Percentiles rank a stretch among this genome's conserved stretches.
phyloP scores from a whole-genome alignment of 805 yeast species.

The Wickerhamomyces rabaulensis region DNA sequence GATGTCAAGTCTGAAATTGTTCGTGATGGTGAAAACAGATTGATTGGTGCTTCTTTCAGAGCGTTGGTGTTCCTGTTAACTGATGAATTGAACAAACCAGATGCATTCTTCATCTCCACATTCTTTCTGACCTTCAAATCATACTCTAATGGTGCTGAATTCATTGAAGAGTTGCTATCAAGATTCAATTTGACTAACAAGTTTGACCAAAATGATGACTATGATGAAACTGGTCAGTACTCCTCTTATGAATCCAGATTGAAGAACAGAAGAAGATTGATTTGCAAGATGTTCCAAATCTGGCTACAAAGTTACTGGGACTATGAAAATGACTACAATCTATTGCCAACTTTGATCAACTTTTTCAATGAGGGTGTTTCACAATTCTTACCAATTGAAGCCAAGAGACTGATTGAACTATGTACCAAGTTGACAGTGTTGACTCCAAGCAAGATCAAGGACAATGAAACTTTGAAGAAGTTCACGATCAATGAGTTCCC shows the following conservation, averaged over 20 bases:
- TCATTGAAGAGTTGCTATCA: constrained; percentile 61
- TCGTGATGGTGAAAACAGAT: constrained; percentile 43
- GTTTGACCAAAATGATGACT: constrained; percentile 26
- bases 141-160: constrained; percentile 60
- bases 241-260: constrained; percentile 34
- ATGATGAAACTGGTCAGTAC: constrained; percentile 30
- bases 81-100: constrained; percentile 58
- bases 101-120: constrained; percentile 62
- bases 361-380: constrained; percentile 76
- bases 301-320: constrained; percentile 95
- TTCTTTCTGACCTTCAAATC: constrained; percentile 74
- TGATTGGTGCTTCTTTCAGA: constrained; percentile 68
- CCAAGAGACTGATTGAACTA: constrained; percentile 53
- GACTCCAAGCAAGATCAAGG: constrained; percentile 42
- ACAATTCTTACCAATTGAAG: constrained; percentile 56
- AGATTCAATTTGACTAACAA: constrained; percentile 53
- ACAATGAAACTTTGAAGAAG: constrained; percentile 2
- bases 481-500: background rate
- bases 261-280: constrained; percentile 57
- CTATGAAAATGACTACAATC: constrained; percentile 48
- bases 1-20: constrained; percentile 40
- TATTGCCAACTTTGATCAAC: constrained; percentile 66
- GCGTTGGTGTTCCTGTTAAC: constrained; percentile 63
- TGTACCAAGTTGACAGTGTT: constrained; percentile 55
- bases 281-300: constrained; percentile 62